A percentile compares a stretch with the other conserved stretches of the same genome.
Conservation (phyloP, 2,329 filamentous ascomycete genomes). For the Elsinoe fawcettii region DNA sequence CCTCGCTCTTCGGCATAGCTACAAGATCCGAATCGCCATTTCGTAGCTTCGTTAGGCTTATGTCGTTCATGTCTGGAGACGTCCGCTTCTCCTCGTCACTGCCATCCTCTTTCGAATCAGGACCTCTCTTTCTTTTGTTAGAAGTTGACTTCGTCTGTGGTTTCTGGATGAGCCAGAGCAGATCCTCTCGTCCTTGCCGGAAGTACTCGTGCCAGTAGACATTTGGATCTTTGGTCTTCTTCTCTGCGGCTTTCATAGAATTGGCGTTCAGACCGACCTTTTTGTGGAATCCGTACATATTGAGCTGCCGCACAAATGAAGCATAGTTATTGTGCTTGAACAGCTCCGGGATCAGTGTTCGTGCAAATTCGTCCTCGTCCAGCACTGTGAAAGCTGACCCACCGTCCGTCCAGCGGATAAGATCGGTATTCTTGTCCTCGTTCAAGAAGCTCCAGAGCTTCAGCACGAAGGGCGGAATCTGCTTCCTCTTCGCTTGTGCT, state of each 20-base stretch:
- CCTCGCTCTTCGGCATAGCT: slow-evolving; percentile 60
- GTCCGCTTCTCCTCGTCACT: slow-evolving; percentile 55
- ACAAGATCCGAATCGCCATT: slow-evolving; percentile 34
- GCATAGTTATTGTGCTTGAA: slow-evolving; percentile 78
- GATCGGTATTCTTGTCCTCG: slow-evolving; percentile 81
- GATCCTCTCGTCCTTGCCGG: slow-evolving; percentile 80
- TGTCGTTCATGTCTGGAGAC: slow-evolving; percentile 35
- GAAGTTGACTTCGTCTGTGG: slow-evolving; percentile 61
- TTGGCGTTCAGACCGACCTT: slow-evolving; percentile 76
- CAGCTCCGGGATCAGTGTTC: slow-evolving; percentile 63
- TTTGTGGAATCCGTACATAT: slow-evolving; percentile 51
- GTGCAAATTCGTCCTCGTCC: slow-evolving; percentile 84
- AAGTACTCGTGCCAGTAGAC: slow-evolving; percentile 98
- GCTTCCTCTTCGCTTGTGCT: slow-evolving; percentile 80
- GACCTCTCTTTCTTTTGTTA: slow-evolving; percentile 39
- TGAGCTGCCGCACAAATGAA: slow-evolving; percentile 64
- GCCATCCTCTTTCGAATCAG: slow-evolving; percentile 57
- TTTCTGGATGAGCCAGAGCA: slow-evolving; percentile 95
- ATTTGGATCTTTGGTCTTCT: slow-evolving; percentile 87
- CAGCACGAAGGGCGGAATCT: slow-evolving; percentile 95
- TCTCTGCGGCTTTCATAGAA: slow-evolving; percentile 93
- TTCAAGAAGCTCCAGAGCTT: slow-evolving; percentile 88
- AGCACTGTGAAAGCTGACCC: slow-evolving; percentile 94
- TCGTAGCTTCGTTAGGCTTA: slow-evolving; percentile 30
- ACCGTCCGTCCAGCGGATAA: slow-evolving; percentile 95